Evolutionary conservation across 768 basidiomycete species (phyloP).

Genomic region (Dioszegia hungarica): DNA sequence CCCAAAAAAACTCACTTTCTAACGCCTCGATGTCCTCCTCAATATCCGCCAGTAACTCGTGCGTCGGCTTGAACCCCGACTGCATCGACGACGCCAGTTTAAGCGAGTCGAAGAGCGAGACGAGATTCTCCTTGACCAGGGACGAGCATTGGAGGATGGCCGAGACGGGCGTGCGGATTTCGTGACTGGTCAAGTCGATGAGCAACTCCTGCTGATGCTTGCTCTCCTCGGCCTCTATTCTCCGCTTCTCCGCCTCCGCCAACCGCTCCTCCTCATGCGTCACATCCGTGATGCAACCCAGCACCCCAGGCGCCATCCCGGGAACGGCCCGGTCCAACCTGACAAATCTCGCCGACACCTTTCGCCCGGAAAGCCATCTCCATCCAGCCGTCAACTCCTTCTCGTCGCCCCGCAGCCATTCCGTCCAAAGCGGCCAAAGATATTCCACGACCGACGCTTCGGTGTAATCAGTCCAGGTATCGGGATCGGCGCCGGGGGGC

Average conservation of each 20-base stretch:
- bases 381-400: slow-evolving; percentile 26
- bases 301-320: slow-evolving; percentile 22
- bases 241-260: slow-evolving; percentile 32
- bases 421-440: slow-evolving; percentile 12
- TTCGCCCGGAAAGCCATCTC: slow-evolving; percentile 34
- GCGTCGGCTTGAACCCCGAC: slow-evolving; percentile 26
- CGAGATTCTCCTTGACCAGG: slow-evolving; percentile 40
- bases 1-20: slow-evolving; percentile 32
- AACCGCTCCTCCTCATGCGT: slow-evolving; percentile 38
- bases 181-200: slow-evolving; percentile 49
- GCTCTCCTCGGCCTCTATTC: slow-evolving; percentile 41
- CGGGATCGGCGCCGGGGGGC: slow-evolving; percentile 8
- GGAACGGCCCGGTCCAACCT: slow-evolving; percentile 29
- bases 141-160: slow-evolving; percentile 48
- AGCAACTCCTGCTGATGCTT: slow-evolving; percentile 48
- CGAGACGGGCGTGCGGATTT: slow-evolving; percentile 47
- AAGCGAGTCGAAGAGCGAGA: slow-evolving; percentile 30
- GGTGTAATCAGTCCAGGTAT: slow-evolving; percentile 28
- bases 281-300: slow-evolving; percentile 41
- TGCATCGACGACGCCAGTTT: slow-evolving; percentile 6
- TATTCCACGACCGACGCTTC: slow-evolving; percentile 6
- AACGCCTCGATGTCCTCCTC: slow-evolving; percentile 47
- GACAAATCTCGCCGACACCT: slow-evolving; percentile 31
- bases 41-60: slow-evolving; percentile 37
- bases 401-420: slow-evolving; percentile 11